phyloP scores from a whole-genome alignment of 1,284 basidiomycete species.

The Ceratobasidium sp. region DNA sequence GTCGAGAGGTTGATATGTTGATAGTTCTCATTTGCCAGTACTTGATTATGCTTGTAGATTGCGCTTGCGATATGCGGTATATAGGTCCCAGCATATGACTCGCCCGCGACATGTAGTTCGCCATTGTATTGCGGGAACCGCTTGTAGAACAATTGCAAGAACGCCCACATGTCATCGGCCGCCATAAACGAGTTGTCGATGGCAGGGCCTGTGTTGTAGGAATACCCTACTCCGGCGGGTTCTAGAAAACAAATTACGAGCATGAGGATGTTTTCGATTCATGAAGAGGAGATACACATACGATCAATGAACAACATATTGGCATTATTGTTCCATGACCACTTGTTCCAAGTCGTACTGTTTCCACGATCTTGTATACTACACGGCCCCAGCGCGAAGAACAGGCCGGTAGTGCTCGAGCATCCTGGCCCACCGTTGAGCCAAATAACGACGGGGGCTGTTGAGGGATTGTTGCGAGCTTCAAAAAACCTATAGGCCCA shows the following conservation, averaged over 20 bases:
- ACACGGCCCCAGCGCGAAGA: slow-evolving; percentile 60
- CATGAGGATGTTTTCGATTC: no score
- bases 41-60: slow-evolving; percentile 53
- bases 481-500: slow-evolving; percentile 51
- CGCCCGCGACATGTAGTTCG: slow-evolving; percentile 53
- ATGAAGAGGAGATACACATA: not conserved
- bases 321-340: slow-evolving; percentile 58
- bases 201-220: slow-evolving; percentile 53
- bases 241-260: slow-evolving; percentile 39
- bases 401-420: slow-evolving; percentile 51
- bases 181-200: slow-evolving; percentile 54
- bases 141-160: slow-evolving; percentile 59
- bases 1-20: slow-evolving; percentile 53
- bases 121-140: slow-evolving; percentile 48
- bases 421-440: slow-evolving; percentile 55
- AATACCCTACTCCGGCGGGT: slow-evolving; percentile 60
- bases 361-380: slow-evolving; percentile 55
- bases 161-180: slow-evolving; percentile 59
- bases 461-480: slow-evolving; percentile 53
- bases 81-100: slow-evolving; percentile 61
- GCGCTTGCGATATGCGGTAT: slow-evolving; percentile 52
- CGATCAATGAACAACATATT: slow-evolving; percentile 55
- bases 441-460: slow-evolving; percentile 59
- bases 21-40: slow-evolving; percentile 36
- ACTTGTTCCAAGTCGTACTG: slow-evolving; percentile 55